Evolutionary conservation across 1,139 yeast genomes (phyloP).

Genomic region (Geotrichum citri-aurantii): DNA sequence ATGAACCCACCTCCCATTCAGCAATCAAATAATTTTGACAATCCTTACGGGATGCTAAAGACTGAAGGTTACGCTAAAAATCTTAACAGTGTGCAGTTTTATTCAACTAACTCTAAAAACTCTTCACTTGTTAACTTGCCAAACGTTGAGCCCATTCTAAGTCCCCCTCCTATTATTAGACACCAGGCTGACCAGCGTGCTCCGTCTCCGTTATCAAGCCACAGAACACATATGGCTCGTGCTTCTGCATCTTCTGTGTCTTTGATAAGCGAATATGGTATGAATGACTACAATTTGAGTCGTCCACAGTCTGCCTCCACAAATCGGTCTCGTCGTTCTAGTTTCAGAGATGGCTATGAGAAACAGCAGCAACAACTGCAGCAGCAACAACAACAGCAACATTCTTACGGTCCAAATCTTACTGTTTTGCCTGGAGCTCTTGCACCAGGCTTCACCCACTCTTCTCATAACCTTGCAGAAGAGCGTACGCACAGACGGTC

Average conservation of each 20-base stretch:
- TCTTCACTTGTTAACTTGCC: background rate
- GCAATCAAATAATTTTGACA: background rate
- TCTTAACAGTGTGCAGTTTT: background rate
- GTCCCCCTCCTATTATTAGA: background rate
- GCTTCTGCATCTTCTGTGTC: background rate
- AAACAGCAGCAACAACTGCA: background rate
- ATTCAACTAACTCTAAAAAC: background rate
- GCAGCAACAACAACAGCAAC: background rate
- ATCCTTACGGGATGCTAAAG: constrained; percentile 6
- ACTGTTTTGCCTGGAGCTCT: background rate
- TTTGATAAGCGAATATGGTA: background rate
- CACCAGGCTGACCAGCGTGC: background rate
- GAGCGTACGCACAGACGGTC: constrained; percentile 1
- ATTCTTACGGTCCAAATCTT: background rate
- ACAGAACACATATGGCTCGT: background rate
- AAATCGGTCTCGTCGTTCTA: constrained; percentile 9
- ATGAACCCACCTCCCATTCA: background rate
- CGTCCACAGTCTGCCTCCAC: constrained; percentile 6
- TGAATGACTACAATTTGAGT: background rate
- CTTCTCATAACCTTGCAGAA: background rate
- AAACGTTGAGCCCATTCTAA: background rate
- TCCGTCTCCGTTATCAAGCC: background rate
- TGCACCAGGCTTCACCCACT: background rate
- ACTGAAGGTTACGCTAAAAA: background rate
- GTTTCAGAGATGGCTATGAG: background rate